These are phyloP conservation scores for Effrenium voratum DNA, from an alignment of 73 alveolate species.

Conservation along the genomic window DNA sequence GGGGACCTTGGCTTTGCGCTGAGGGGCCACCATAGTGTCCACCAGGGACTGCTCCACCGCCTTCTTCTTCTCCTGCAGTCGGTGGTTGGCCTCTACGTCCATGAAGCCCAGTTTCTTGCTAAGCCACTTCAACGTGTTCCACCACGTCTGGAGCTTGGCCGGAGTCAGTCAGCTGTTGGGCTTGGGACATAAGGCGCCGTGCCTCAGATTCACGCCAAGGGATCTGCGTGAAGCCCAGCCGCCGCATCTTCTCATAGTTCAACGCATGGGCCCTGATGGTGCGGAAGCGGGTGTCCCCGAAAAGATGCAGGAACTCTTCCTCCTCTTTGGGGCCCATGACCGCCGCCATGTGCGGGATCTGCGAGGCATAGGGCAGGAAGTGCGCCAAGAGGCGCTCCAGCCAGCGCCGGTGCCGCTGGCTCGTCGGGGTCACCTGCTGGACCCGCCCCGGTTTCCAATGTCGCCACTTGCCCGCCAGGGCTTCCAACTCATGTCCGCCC, in stretches of 20 bases:
- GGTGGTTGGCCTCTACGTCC: background rate
- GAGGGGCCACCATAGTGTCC: background rate
- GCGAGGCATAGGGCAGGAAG: background rate
- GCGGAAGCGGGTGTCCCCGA: slow-evolving; percentile 24
- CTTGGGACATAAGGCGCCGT: background rate
- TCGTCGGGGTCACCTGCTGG: background rate
- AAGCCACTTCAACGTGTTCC: background rate
- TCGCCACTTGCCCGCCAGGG: slow-evolving; percentile 23
- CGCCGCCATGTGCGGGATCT: background rate
- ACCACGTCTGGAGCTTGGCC: background rate
- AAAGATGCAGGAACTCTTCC: background rate
- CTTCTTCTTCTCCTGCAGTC: slow-evolving; percentile 10
- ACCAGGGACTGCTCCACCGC: background rate
- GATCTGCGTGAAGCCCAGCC: background rate
- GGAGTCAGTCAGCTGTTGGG: background rate
- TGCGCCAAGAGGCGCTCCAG: background rate
- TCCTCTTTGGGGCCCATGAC: background rate
- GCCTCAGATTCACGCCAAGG: background rate
- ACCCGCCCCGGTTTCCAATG: background rate
- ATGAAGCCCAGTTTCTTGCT: background rate
- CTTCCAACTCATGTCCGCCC: too few species aligned
- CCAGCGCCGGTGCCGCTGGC: slow-evolving; percentile 1
- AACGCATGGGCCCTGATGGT: background rate
- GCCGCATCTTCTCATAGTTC: background rate
- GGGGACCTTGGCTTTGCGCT: slow-evolving; percentile 7